These are phyloP conservation scores for Entamoeba dispar DNA, from an alignment of 208 protist genomes.

Conservation along the genomic window DNA sequence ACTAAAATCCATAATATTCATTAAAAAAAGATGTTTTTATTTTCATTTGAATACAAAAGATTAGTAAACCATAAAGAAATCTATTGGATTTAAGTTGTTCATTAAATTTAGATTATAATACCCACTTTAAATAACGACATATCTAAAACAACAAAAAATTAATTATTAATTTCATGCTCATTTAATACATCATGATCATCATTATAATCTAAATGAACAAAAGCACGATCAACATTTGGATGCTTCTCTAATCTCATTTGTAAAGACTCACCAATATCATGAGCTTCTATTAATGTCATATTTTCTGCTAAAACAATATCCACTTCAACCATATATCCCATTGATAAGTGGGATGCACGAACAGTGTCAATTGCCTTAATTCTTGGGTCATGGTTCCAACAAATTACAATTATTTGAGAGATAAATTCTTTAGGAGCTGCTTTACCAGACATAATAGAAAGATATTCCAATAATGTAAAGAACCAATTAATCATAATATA, in stretches of 20 bases:
- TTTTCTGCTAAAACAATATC: conserved; percentile 1
- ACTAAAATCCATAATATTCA: too few relatives aligned
- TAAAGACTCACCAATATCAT: conserved; percentile 9
- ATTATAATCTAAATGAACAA: conserved; percentile 16
- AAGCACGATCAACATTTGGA: conserved; percentile 2
- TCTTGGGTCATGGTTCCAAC: neutral
- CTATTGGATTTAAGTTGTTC: too few relatives aligned
- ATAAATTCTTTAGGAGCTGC: neutral
- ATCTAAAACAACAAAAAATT: neutral
- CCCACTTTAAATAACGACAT: too few relatives aligned
- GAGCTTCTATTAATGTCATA: neutral
- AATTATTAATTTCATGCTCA: neutral
- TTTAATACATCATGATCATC: neutral
- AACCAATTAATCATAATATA: conserved; percentile 14
- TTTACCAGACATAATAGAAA: neutral
- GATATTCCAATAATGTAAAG: neutral
- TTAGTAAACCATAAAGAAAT: too few relatives aligned
- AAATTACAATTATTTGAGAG: neutral
- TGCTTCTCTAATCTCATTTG: neutral
- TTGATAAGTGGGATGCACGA: neutral
- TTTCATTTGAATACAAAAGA: too few relatives aligned
- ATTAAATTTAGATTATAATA: too few relatives aligned
- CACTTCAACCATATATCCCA: conserved; percentile 4
- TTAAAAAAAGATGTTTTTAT: too few relatives aligned
- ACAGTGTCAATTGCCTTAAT: conserved; percentile 4